A percentile compares a stretch with the other conserved stretches of the same genome.
Evolutionary conservation across 192 early-diverging fungal species (phyloP).

Genomic region (Rhizoclosmatium sp.): DNA sequence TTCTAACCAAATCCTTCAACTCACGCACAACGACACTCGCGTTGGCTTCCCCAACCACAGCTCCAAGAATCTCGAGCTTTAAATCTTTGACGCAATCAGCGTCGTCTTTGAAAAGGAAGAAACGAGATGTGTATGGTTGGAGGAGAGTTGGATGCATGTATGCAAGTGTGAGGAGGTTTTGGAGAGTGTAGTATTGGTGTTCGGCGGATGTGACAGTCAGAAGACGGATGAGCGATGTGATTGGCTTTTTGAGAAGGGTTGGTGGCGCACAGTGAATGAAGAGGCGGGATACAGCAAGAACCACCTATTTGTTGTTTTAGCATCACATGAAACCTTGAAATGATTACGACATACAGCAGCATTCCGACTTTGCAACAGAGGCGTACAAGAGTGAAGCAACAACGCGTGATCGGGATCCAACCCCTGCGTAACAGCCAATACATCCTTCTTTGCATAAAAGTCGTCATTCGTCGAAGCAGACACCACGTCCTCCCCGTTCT

Average conservation of each 20-base stretch:
- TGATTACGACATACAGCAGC: constrained; percentile 55
- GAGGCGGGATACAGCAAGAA: constrained; percentile 43
- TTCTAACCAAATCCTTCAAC: constrained; percentile 62
- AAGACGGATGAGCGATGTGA: constrained; percentile 76
- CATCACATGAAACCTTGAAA: not conserved
- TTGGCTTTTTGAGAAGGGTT: constrained; percentile 18
- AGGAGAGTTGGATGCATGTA: constrained; percentile 73
- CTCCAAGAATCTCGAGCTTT: constrained; percentile 86
- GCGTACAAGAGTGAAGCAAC: constrained; percentile 69
- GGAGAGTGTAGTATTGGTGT: constrained; percentile 77
- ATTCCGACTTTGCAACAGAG: constrained; percentile 84
- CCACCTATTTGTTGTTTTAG: constrained; percentile 33
- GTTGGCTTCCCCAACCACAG: constrained; percentile 73
- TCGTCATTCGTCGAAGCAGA: not conserved
- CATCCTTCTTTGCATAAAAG: not conserved
- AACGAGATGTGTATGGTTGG: constrained; percentile 74
- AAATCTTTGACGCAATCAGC: constrained; percentile 78
- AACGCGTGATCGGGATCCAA: constrained; percentile 85
- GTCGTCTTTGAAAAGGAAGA: constrained; percentile 83
- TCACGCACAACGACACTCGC: constrained; percentile 75
- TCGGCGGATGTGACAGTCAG: constrained; percentile 70
- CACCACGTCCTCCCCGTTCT: not conserved
- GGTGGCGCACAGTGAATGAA: constrained; percentile 44
- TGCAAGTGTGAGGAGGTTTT: constrained; percentile 80
- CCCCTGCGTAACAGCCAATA: not conserved